Conservation (phyloP, 352 stramenopile genomes). For the Phytophthora nicotianae region DNA sequence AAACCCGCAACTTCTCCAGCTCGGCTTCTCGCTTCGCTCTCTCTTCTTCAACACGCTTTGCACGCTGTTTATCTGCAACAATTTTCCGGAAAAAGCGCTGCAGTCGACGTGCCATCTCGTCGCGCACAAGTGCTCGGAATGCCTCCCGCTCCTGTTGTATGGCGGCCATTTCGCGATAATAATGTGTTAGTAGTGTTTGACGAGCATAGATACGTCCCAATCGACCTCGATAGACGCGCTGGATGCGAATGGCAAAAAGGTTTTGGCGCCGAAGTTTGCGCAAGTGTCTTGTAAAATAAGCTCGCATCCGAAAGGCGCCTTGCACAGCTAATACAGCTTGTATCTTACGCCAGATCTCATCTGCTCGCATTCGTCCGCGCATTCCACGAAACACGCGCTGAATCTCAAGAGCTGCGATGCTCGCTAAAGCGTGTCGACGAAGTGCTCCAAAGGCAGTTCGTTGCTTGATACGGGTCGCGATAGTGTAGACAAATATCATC, state of each 20-base stretch:
- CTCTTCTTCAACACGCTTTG: constrained; percentile 33
- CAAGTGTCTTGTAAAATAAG: constrained; percentile 56
- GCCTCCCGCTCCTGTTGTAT: constrained; percentile 57
- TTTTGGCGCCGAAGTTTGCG: constrained; percentile 45
- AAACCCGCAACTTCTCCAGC: constrained; percentile 49
- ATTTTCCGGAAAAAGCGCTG: constrained; percentile 50
- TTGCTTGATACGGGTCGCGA: constrained; percentile 41
- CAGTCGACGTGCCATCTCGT: constrained; percentile 49
- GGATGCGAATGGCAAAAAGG: constrained; percentile 58
- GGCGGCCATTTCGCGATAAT: constrained; percentile 60
- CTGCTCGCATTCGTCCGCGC: constrained; percentile 38
- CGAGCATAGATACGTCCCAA: constrained; percentile 47
- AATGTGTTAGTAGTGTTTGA: constrained; percentile 46
- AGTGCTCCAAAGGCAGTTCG: constrained; percentile 45
- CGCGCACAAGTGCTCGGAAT: constrained; percentile 47
- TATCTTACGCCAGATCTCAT: constrained; percentile 39
- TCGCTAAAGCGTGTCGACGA: constrained; percentile 47
- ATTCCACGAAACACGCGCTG: constrained; percentile 64
- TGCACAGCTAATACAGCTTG: constrained; percentile 65
- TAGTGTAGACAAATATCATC: constrained; percentile 34
- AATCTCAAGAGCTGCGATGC: constrained; percentile 66
- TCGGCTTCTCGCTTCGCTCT: constrained; percentile 34
- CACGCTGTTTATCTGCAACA: constrained; percentile 28
- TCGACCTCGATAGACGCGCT: constrained; percentile 68
- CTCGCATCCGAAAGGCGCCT: constrained; percentile 68